phyloP scores from a whole-genome alignment of 1,284 basidiomycete species.

The Lignosus rhinocerotis region DNA sequence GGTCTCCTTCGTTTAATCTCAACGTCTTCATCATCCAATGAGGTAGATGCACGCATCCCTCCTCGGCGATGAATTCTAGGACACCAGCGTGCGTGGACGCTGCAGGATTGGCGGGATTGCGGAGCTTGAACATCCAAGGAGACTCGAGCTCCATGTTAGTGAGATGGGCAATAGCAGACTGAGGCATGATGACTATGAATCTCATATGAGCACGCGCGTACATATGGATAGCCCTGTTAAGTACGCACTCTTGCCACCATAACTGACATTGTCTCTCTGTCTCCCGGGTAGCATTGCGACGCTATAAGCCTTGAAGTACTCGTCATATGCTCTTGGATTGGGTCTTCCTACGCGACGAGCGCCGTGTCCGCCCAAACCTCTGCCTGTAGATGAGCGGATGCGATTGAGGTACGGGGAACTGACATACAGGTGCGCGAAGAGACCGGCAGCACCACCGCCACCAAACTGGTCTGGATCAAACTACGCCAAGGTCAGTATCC shows the following conservation, averaged over 20 bases:
- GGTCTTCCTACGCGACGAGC: slow-evolving; percentile 47
- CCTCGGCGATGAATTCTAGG: slow-evolving; percentile 97
- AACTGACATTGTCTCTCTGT: slow-evolving; percentile 85
- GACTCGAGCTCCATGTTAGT: slow-evolving; percentile 88
- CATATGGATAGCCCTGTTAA: slow-evolving; percentile 17
- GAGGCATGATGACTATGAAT: slow-evolving; percentile 92
- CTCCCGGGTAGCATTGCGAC: slow-evolving; percentile 83
- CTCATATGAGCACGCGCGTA: background rate
- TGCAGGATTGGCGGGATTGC: slow-evolving; percentile 85
- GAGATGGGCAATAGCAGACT: slow-evolving; percentile 88
- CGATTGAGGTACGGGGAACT: background rate
- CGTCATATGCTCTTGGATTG: slow-evolving; percentile 70
- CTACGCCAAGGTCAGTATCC: slow-evolving; percentile 42
- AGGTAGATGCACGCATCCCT: slow-evolving; percentile 93
- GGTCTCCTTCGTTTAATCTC: slow-evolving; percentile 91
- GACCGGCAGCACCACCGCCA: slow-evolving; percentile 42
- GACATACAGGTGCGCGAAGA: slow-evolving; percentile 63
- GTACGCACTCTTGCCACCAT: slow-evolving; percentile 95
- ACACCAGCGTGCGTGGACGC: slow-evolving; percentile 96
- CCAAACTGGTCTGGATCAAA: slow-evolving; percentile 51
- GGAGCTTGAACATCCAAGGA: slow-evolving; percentile 96
- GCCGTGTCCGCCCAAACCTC: slow-evolving; percentile 54
- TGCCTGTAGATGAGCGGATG: slow-evolving; percentile 25
- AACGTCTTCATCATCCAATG: slow-evolving; percentile 99
- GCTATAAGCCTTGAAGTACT: slow-evolving; percentile 85